Conservation (phyloP, 2,329 filamentous ascomycete genomes). For the Phoma sp. region DNA sequence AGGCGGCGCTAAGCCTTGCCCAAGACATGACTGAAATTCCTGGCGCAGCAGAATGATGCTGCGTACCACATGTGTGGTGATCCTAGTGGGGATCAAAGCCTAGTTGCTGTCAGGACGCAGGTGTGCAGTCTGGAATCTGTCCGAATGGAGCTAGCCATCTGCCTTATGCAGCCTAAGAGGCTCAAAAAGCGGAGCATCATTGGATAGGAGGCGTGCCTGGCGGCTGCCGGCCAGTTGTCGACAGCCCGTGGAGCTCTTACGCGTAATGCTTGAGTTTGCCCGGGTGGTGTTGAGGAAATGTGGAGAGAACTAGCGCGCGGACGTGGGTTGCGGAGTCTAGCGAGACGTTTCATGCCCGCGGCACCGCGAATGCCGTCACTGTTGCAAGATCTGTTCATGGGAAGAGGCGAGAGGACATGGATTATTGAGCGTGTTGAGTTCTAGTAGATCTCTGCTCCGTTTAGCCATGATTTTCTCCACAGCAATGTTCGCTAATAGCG, state of each 20-base stretch:
- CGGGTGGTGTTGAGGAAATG: constrained; percentile 35
- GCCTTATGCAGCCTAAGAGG: constrained; percentile 17
- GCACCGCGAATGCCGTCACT: constrained; percentile 17
- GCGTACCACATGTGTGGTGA: constrained; percentile 21
- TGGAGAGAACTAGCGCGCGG: constrained; percentile 33
- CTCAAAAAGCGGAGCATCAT: constrained; percentile 22
- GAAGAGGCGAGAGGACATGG: not conserved
- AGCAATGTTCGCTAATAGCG: not conserved
- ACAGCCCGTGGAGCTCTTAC: constrained; percentile 39
- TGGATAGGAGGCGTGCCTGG: constrained; percentile 25
- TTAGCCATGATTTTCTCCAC: not conserved
- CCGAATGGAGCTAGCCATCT: constrained; percentile 16
- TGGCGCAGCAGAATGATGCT: constrained; percentile 20
- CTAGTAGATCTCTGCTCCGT: not conserved
- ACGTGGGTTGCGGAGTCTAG: constrained; percentile 26
- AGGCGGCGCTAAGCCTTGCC: constrained; percentile 20
- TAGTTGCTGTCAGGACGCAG: constrained; percentile 18
- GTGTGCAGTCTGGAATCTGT: constrained; percentile 14
- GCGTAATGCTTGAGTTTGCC: constrained; percentile 38
- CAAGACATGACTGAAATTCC: constrained; percentile 22
- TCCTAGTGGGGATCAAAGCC: constrained; percentile 19
- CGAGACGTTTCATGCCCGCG: constrained; percentile 33
- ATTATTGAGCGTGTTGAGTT: not conserved
- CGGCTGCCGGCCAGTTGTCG: constrained; percentile 24
- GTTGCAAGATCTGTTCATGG: constrained; percentile 1